Evolutionary conservation across 1,284 basidiomycete species (phyloP).

Genomic region (Pseudomicrostroma phylloplanum): DNA sequence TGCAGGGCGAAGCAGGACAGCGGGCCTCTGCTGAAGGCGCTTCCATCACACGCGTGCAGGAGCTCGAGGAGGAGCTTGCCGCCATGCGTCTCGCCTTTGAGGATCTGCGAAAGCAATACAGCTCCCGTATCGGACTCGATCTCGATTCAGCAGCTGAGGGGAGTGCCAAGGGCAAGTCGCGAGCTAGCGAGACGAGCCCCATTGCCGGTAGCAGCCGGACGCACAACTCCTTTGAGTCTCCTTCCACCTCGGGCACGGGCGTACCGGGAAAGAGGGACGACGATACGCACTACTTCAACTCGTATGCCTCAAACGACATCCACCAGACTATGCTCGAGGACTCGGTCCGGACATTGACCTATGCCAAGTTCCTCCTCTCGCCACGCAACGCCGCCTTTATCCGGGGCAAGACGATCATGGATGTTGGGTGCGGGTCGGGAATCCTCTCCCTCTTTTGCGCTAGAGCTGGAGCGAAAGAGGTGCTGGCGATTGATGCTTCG

Average conservation of each 20-base stretch:
- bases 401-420: slow-evolving; percentile 78
- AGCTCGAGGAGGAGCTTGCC: slow-evolving; percentile 30
- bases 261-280: slow-evolving; percentile 59
- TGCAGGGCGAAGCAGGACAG: neutral
- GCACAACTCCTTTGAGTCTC: neutral
- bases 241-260: neutral
- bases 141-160: neutral
- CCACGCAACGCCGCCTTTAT: slow-evolving; percentile 72
- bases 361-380: slow-evolving; percentile 76
- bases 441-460: slow-evolving; percentile 91
- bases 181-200: neutral
- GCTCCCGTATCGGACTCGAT: neutral
- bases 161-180: neutral
- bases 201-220: neutral
- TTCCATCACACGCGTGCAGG: slow-evolving; percentile 10
- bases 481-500: slow-evolving; percentile 88
- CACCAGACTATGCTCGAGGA: slow-evolving; percentile 66
- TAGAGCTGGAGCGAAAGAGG: slow-evolving; percentile 79
- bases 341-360: slow-evolving; percentile 84
- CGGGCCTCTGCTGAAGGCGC: neutral
- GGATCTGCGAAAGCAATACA: slow-evolving; percentile 28
- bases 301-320: slow-evolving; percentile 78
- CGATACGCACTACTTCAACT: slow-evolving; percentile 89
- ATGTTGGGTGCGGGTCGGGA: slow-evolving; percentile 64
- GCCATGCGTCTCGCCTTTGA: slow-evolving; percentile 25